Base-by-base conservation (phyloP, 129 eudicot genomes). In the Flaveria ramosissima region DNA sequence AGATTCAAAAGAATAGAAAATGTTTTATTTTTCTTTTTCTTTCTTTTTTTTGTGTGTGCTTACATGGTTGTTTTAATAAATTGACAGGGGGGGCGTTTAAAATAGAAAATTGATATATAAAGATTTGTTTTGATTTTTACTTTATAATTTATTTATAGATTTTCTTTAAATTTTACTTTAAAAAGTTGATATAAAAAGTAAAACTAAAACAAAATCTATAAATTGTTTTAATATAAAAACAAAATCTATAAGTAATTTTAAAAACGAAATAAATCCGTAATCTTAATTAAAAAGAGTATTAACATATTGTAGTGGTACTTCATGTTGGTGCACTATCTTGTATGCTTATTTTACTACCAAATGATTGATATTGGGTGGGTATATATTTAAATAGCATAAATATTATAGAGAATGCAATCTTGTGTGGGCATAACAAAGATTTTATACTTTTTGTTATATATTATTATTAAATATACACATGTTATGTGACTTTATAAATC, bases 261-360 rank as follows among this genome's bases (percentile, higher is more conserved):
- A 27, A 27, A 27, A 27, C 30, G 30, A 27, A 12, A 45, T 45
- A 45, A 45, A 45, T 12, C 13, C 0, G 14, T 45, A 45, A 45
- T 12, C 13, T 45, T 45, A 2, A 45, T 48, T 3, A 48, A 12
- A 48, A 48, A 12, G 53, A 3, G 16, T 48, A 15, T 52, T 52
- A 1, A 52, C 7, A 52, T 52, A n/a, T 4, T 52, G 4, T 52
- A 52, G 1, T n/a, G 7, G 20, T 52, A 16, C 32, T 8, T 21
- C 81, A 77, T 79, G 73, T 71, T 79, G 72, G 78, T 79, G 73
- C 83, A 63, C 78, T 62, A 63, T 51, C 78, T 79, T 48, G 63
- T 47, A 78, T 70, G 65, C 82, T 70, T 70, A 50, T 78, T 78
- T 70, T 57, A 69, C 61, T 43, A 47, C 76, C 70, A 46, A 71